A percentile compares a stretch with the other conserved stretches of the same genome.
These are phyloP conservation scores for Jasminum sambac DNA, from an alignment of 257 asterid genomes.

Conservation along the genomic window DNA sequence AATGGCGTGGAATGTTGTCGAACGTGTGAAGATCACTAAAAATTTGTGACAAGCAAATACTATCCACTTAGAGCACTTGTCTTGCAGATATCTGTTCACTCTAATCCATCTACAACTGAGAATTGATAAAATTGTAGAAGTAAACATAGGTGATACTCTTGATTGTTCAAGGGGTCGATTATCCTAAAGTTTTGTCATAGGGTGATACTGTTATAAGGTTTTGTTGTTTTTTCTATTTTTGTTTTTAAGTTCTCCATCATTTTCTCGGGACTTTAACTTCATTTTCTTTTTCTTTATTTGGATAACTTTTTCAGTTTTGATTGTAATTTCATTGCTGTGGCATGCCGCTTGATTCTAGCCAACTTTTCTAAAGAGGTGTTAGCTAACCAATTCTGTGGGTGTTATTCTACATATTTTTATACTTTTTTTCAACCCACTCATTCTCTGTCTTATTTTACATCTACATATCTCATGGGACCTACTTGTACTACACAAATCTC, in stretches of 20 bases:
- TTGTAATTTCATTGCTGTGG: neutral
- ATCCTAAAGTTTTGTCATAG: neutral
- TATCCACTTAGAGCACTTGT: constrained; percentile 14
- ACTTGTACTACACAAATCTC: too few species aligned
- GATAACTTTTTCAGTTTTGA: neutral
- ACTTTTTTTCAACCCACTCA: too few species aligned
- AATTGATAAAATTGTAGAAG: constrained; percentile 10
- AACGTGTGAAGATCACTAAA: neutral
- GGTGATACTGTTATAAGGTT: neutral
- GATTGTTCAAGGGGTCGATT: constrained; percentile 1
- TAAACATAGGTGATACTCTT: neutral
- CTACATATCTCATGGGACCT: too few species aligned
- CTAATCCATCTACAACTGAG: constrained; percentile 13
- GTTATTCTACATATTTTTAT: too few species aligned
- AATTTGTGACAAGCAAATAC: constrained; percentile 17
- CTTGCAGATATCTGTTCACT: neutral
- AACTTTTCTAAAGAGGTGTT: too few species aligned
- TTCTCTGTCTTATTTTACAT: too few species aligned
- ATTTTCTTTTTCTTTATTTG: neutral
- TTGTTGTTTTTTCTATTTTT: constrained; percentile 10
- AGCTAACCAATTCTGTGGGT: too few species aligned
- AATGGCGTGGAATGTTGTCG: neutral
- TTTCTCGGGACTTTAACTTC: constrained; percentile 3
- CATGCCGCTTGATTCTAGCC: neutral
- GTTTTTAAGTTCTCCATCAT: neutral